A percentile compares a stretch with the other conserved stretches of the same genome.
Conservation (phyloP, 331 rosid genomes). For the Pyracantha coccinea region DNA sequence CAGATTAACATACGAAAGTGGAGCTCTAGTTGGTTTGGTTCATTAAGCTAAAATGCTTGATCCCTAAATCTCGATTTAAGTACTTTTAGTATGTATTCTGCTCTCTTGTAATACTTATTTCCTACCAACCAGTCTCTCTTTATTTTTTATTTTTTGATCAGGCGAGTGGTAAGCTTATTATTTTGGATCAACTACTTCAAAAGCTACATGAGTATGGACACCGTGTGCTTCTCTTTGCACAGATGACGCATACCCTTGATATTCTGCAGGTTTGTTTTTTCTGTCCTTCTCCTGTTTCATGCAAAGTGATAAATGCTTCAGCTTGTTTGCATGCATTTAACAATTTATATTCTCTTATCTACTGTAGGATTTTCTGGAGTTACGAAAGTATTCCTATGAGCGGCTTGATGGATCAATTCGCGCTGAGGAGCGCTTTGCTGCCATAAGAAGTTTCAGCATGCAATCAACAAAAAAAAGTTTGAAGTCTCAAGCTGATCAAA, state of each 20-base stretch:
- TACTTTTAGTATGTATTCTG: conserved; percentile 1
- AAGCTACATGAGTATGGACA: conserved; percentile 70
- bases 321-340: not conserved
- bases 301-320: not conserved
- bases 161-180: conserved; percentile 90
- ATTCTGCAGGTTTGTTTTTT: conserved; percentile 60
- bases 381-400: conserved; percentile 74
- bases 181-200: conserved; percentile 82
- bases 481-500: conserved; percentile 39
- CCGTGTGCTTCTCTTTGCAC: conserved; percentile 90
- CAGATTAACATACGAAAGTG: not conserved
- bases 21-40: not conserved
- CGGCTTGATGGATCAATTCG: conserved; percentile 98
- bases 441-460: conserved; percentile 85
- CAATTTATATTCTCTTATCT: not conserved
- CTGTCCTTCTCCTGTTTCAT: not conserved
- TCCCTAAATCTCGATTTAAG: not conserved
- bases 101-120: conserved; percentile 8
- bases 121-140: conserved; percentile 6
- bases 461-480: conserved; percentile 35
- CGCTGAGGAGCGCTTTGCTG: conserved; percentile 99
- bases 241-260: conserved; percentile 97
- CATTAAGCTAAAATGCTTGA: not conserved
- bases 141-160: conserved; percentile 24
- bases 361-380: conserved; percentile 71